Base-by-base conservation (phyloP, 2,329 filamentous ascomycete genomes). In the Lachnellula arida region DNA sequence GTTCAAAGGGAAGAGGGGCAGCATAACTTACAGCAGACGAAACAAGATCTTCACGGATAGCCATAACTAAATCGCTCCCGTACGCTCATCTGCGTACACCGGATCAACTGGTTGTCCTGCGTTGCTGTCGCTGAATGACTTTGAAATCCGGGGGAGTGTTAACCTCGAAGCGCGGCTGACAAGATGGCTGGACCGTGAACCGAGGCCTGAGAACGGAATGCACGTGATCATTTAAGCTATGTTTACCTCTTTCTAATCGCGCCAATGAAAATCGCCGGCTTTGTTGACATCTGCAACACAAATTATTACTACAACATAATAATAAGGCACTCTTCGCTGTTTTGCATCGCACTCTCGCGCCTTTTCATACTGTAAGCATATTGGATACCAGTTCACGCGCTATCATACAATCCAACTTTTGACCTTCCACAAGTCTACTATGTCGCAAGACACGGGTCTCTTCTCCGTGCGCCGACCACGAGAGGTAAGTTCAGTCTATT, bases 31-130 rank as follows among this genome's bases (percentile, higher is more conserved):
- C 86, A 70, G 90, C 92, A 70, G 91, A 96, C 65, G 85, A 80
- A 68, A 96, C 84, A 62, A 97, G 79, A 72, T 97, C 93, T 84
- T 97, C 93, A 71, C 94, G 91, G 78, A 96, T 91, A 78, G 92
- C 86, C 79, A 85, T 93, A 74, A 61, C 72, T 68, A 40, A 46
- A 34, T 35, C 5, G 64, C 37, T 54, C 48, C 52, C 34, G 51
- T 46, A 28, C 39, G n/a, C 23, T 34, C 53, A 53, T 37, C 32
- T 44, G 19, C 42, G 39, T 44, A 35, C 22, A 6, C 47, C 2
- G 15, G 28, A 14, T 23, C 9, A 37, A 22, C 19, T 49, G 23
- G n/a, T 17, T 15, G 17, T 28, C 44, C 17, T 44, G 42, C 25
- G 9, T 32, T 22, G 15, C 48, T 40, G 37, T 25, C 12, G 49